These are phyloP conservation scores for Coemansia sp. DNA, from an alignment of 371 early-diverging fungal genomes.

Conservation along the genomic window DNA sequence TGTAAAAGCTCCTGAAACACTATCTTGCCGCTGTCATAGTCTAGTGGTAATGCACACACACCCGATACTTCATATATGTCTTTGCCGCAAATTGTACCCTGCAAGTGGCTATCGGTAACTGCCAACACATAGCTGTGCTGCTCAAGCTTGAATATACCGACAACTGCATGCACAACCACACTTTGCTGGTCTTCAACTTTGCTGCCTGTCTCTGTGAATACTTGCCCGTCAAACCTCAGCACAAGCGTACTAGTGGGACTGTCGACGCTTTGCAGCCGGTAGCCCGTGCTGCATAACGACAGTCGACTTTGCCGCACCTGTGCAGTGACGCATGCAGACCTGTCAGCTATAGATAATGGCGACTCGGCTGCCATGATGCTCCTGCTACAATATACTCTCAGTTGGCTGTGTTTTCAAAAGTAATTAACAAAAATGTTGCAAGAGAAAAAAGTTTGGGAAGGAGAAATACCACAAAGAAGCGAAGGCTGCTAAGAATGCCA, in stretches of 20 bases:
- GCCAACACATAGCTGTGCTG: constrained; percentile 29
- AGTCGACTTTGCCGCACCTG: constrained; percentile 25
- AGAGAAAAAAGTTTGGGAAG: not conserved
- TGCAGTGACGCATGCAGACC: not conserved
- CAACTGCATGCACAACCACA: constrained; percentile 27
- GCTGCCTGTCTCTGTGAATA: not conserved
- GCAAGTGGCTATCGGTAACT: constrained; percentile 24
- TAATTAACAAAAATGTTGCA: not conserved
- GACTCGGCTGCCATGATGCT: not conserved
- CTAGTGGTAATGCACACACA: constrained; percentile 36
- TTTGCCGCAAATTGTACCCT: constrained; percentile 26
- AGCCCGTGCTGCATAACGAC: constrained; percentile 22
- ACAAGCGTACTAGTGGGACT: constrained; percentile 14
- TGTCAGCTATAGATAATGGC: not conserved
- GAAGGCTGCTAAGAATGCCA: not conserved
- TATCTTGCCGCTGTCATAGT: constrained; percentile 16
- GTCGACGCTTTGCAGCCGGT: constrained; percentile 35
- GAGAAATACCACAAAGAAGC: not conserved
- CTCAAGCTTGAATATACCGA: constrained; percentile 33
- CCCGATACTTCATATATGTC: constrained; percentile 22
- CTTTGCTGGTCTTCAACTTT: not conserved
- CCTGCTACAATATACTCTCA: not conserved
- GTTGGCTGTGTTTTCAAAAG: not conserved
- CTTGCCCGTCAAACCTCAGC: constrained; percentile 17
- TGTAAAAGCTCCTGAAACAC: constrained; percentile 6